Conservation (phyloP, 768 basidiomycete species). For the Amanita rimosa region DNA sequence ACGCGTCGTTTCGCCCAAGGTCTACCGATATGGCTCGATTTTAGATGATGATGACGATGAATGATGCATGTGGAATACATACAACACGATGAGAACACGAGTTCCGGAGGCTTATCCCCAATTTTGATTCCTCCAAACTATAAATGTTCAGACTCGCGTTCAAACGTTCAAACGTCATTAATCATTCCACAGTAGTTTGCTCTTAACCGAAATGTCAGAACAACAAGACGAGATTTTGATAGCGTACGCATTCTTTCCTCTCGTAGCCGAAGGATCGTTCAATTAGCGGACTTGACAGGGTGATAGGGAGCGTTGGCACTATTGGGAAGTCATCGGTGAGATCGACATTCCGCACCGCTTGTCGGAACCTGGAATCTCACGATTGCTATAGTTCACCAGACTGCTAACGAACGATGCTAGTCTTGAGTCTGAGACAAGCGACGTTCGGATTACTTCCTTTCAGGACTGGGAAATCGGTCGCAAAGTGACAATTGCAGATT, state of each 20-base stretch:
- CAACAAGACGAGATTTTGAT: not conserved
- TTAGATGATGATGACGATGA: no score
- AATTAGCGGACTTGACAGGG: not conserved
- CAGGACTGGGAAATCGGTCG: not conserved
- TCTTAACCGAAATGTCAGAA: not conserved
- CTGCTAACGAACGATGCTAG: not conserved
- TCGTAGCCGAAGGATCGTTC: not conserved
- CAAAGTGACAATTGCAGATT: slow-evolving; percentile 25
- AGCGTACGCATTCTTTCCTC: not conserved
- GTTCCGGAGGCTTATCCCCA: no score
- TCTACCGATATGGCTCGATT: no score
- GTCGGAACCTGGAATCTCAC: not conserved
- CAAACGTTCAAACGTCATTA: no score
- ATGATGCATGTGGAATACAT: no score
- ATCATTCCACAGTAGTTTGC: not conserved
- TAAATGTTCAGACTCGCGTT: no score
- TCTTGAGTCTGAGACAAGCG: not conserved
- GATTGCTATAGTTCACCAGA: not conserved
- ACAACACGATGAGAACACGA: no score
- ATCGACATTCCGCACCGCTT: not conserved
- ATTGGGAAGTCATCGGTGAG: not conserved
- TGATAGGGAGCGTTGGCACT: not conserved
- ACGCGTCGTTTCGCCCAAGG: no score
- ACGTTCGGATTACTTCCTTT: not conserved
- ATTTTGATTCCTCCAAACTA: no score